Conservation (phyloP, 129 eudicot species). For the Lactuca sativa region DNA sequence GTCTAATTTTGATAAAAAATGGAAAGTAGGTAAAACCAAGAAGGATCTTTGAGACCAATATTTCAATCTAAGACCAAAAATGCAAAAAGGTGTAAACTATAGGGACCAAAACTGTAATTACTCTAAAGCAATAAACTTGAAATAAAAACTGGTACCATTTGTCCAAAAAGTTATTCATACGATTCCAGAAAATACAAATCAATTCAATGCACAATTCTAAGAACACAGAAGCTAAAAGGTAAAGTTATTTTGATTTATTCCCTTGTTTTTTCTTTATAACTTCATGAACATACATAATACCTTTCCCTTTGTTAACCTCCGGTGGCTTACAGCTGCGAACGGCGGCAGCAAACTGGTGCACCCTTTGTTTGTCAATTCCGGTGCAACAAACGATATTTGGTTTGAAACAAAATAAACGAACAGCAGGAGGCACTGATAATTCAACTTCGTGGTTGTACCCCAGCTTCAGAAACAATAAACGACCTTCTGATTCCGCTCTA, state of each 20-base stretch:
- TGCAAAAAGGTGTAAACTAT: too few species aligned
- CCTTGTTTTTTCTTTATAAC: conserved; percentile 46
- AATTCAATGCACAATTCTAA: neutral
- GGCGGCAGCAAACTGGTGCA: conserved; percentile 46
- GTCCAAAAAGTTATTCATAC: too few species aligned
- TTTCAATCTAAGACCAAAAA: too few species aligned
- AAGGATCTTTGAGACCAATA: too few species aligned
- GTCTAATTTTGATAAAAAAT: too few species aligned
- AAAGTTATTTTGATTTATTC: conserved; percentile 35
- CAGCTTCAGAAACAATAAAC: conserved; percentile 38
- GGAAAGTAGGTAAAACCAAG: too few species aligned
- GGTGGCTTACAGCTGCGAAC: conserved; percentile 49
- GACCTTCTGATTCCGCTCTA: conserved; percentile 49
- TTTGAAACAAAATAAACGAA: conserved; percentile 42
- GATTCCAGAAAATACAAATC: too few species aligned
- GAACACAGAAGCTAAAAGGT: neutral
- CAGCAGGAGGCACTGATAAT: conserved; percentile 41
- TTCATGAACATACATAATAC: conserved; percentile 45
- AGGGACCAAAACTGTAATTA: too few species aligned
- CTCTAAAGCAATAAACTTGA: too few species aligned
- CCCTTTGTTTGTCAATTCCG: conserved; percentile 44
- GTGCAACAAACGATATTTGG: conserved; percentile 46
- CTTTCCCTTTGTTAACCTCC: conserved; percentile 48
- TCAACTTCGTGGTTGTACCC: conserved; percentile 50
- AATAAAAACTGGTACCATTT: too few species aligned